Conservation (phyloP, 805 yeast species). For the Yamadazyma takamatsuzukensis region DNA sequence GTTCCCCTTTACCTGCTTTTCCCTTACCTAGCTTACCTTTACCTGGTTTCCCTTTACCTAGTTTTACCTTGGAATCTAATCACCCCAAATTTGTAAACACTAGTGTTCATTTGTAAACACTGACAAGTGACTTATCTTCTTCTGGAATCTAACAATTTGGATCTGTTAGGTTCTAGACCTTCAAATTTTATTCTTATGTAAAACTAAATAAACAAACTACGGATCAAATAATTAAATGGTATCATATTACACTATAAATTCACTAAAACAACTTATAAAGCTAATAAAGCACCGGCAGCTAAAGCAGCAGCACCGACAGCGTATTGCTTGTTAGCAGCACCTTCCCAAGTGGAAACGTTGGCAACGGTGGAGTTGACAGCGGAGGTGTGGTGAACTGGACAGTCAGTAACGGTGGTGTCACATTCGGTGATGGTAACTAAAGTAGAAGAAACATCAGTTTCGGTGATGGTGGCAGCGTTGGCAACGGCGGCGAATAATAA, state of each 20-base stretch:
- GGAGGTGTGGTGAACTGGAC: slow-evolving; percentile 33
- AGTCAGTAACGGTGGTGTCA: slow-evolving; percentile 43
- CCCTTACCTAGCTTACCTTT: no score
- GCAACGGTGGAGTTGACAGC: slow-evolving; percentile 21
- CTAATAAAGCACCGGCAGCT: slow-evolving; percentile 53
- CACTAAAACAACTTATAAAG: slow-evolving; percentile 43
- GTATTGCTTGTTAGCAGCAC: slow-evolving; percentile 31
- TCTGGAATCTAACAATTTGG: no score
- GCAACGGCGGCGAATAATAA: slow-evolving; percentile 15
- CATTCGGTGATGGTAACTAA: slow-evolving; percentile 48
- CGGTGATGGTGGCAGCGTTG: slow-evolving; percentile 26
- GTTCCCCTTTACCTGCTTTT: no score
- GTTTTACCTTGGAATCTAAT: no score
- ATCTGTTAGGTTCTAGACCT: no score
- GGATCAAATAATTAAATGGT: slow-evolving; percentile 2
- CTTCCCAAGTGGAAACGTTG: slow-evolving; percentile 36
- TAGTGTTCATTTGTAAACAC: no score
- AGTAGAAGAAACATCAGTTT: slow-evolving; percentile 31
- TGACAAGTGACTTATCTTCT: no score
- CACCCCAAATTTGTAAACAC: no score
- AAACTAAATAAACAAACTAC: no score
- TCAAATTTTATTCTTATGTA: no score
- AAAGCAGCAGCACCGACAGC: slow-evolving; percentile 47
- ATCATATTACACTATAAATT: slow-evolving; percentile 8
- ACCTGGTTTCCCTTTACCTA: no score